Evolutionary conservation across 345 rosid species (phyloP), one percentile per base, ranked within the genome.

Genomic region (Salix purpurea): DNA sequence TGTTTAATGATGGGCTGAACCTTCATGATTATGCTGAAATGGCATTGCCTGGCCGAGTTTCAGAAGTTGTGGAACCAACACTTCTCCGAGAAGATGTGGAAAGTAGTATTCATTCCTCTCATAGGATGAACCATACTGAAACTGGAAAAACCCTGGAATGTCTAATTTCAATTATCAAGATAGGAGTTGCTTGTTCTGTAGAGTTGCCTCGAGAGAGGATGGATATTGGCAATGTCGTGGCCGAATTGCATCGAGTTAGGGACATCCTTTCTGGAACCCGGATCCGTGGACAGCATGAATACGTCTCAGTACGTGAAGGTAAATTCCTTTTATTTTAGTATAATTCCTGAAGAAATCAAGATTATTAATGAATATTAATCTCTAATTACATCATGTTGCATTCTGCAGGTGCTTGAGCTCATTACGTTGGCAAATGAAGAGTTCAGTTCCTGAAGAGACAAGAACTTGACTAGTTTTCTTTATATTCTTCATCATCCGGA

Each of bases 1-100:
- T 80, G 66, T 76, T 76, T 26, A 8, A 14, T 23, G 70, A 54
- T 16, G 77, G 64, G 7, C 30, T 73, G 21, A 74, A 60, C 19
- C 77, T 79, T 50, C 79, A 6, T 6, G 68, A 67, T 24, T 77
- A 69, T 14, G 76, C 56, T 12, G 21, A 70, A 14, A 26, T 0
- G 30, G 34, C 76, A n/a, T 30, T 83, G 23, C 74, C 48, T 0
- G 71, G 30, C 3, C 7, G 15, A 6, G 76, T 69, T 21, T 1
- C 8, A 7, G 60, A 76, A 12, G 74, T 76, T 7, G n/a, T 52
- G 13, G 80, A 76, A 64, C 73, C 76, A 2, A 37, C 3, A 1
- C 78, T 79, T 2, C 30, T 69, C 4, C 19, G 6, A 42, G 67
- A 24, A 72, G 60, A 67, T n/a, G 9, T 24, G 15, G 73, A 28